These are phyloP conservation scores for Ceratobasidium sp. DNA, from an alignment of 1,284 basidiomycete genomes.

Conservation along the genomic window DNA sequence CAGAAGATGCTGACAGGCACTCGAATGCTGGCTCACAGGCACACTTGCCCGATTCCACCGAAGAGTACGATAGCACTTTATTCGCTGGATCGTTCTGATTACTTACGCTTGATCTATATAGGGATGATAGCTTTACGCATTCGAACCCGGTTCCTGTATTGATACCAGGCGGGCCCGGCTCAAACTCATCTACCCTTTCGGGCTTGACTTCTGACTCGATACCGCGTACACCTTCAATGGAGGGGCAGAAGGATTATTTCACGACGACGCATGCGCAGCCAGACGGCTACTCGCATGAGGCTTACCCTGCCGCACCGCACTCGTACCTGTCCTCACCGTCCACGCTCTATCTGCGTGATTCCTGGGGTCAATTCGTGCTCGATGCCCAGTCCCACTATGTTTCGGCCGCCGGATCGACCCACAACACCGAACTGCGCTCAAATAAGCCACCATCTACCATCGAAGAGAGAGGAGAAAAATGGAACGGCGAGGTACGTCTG, in stretches of 20 bases:
- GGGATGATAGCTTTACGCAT: conserved; percentile 7
- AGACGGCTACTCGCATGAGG: conserved; percentile 26
- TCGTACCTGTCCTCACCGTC: conserved; percentile 27
- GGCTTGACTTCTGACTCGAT: conserved; percentile 22
- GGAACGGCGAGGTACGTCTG: conserved; percentile 30
- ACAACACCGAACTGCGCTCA: conserved; percentile 20
- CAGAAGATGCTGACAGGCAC: conserved; percentile 1
- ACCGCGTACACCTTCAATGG: conserved; percentile 22
- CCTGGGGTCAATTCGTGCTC: conserved; percentile 27
- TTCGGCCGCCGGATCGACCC: conserved; percentile 18
- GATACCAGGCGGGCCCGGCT: conserved; percentile 12
- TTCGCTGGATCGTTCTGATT: neutral
- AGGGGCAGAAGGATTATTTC: conserved; percentile 26
- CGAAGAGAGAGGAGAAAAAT: conserved; percentile 31
- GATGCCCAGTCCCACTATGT: conserved; percentile 32
- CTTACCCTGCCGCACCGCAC: conserved; percentile 17
- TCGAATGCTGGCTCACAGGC: conserved; percentile 3
- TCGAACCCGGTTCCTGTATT: conserved; percentile 6
- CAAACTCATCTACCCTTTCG: conserved; percentile 26
- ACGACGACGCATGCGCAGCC: neutral
- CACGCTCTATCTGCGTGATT: conserved; percentile 29
- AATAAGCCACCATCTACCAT: conserved; percentile 24
- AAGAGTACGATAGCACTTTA: conserved; percentile 17
- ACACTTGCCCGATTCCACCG: neutral
- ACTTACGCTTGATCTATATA: neutral